Base-by-base conservation (phyloP, 352 stramenopile species). In the Phytophthora fragariaefolia region DNA sequence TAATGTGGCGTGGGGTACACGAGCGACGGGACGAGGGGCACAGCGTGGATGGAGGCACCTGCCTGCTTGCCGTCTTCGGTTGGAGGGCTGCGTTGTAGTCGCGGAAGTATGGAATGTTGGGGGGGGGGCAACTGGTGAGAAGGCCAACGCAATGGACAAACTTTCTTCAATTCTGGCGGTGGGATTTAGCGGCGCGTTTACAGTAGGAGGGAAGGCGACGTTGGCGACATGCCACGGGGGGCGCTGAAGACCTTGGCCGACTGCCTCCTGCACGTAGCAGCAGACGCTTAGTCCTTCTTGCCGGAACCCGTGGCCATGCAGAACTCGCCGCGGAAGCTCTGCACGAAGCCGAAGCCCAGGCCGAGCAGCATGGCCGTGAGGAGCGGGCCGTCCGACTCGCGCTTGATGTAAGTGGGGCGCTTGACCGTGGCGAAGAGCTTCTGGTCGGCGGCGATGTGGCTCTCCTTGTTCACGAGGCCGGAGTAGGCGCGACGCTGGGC, bases 381-480 rank as follows among this genome's bases (percentile, higher is more conserved):
- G 40, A 91, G 70, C 1, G 57, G 47, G 26, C 72, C 76, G 77
- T 93, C 85, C 55, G 71, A 88, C 47, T 69, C 34, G 70, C 82
- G 81, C 79, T 89, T 89, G 59, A 80, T 49, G 80, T 90, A 90
- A 48, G 83, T 92, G 42, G 74, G 77, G 61, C 77, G 69, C 69
- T 87, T 77, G 67, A 79, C 73, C 23, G 71, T 79, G 30, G 59
- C 70, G 71, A 93, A 93, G 34, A 93, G 76, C 72, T 89, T 79
- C 75, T 91, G 85, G 73, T 87, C 80, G 49, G 72, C 66, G 0
- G 51, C 24, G 26, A 93, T 74, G 63, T 82, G 71, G 76, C 71
- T 91, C 58, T 84, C 68, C 77, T 90, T 88, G 76, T 91, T 85
- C 47, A 93, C 69, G 48, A 93, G 81, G 73, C 54, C 54, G 6